phyloP scores from a whole-genome alignment of 306 rosid species.

The Senna tora region DNA sequence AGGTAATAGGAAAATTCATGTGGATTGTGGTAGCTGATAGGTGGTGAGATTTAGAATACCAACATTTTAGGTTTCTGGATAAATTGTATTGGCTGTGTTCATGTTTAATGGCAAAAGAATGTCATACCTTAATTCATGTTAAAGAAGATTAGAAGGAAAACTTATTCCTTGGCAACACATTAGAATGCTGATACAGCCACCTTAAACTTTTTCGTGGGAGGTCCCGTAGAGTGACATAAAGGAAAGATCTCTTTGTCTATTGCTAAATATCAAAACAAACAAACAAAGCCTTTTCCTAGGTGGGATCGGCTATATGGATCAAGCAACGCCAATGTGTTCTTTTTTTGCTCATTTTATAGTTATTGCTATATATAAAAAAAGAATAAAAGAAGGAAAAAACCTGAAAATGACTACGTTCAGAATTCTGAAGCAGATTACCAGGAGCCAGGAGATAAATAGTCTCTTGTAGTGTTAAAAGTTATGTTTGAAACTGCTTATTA shows the following conservation, averaged over 20 bases:
- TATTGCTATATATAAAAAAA: too few relatives aligned
- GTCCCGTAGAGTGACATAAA: slow-evolving; percentile 3
- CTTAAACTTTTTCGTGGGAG: slow-evolving; percentile 13
- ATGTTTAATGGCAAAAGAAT: slow-evolving; percentile 10
- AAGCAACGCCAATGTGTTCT: too few relatives aligned
- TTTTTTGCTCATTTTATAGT: too few relatives aligned
- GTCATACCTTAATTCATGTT: not conserved
- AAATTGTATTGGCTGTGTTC: not conserved
- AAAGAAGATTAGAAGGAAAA: not conserved
- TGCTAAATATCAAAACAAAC: not conserved
- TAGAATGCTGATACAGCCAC: slow-evolving; percentile 5
- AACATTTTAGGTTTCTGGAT: not conserved
- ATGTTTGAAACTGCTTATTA: not conserved
- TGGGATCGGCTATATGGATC: too few relatives aligned
- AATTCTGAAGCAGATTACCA: not conserved
- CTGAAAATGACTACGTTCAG: not conserved
- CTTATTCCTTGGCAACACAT: not conserved
- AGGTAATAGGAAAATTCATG: not conserved
- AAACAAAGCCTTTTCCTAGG: too few relatives aligned
- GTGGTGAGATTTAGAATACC: not conserved
- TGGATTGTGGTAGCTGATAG: not conserved
- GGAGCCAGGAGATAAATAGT: not conserved
- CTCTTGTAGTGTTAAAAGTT: not conserved
- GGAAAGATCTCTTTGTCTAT: not conserved
- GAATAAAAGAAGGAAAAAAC: not conserved